These are phyloP conservation scores for Nyssa sinensis DNA, from an alignment of 148 eudicot genomes.

Conservation along the genomic window DNA sequence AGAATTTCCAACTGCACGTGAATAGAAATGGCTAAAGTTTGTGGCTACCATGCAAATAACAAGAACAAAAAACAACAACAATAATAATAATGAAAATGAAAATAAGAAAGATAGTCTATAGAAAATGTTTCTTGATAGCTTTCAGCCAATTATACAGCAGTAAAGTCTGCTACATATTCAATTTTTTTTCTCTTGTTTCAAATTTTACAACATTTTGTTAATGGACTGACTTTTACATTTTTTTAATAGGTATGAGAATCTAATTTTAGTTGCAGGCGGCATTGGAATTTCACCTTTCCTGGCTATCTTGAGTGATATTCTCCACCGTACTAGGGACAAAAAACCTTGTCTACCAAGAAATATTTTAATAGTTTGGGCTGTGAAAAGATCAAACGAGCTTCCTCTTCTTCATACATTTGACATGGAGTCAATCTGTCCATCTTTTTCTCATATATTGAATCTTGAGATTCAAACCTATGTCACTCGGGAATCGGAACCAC, in stretches of 20 bases:
- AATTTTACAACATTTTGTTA: not conserved
- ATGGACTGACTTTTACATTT: not conserved
- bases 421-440: slow-evolving; percentile 52
- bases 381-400: slow-evolving; percentile 63
- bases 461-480: slow-evolving; percentile 76
- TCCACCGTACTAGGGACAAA: slow-evolving; percentile 51
- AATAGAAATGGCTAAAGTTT: too few relatives aligned
- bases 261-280: slow-evolving; percentile 82
- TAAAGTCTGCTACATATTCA: not conserved
- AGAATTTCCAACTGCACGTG: too few relatives aligned
- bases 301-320: slow-evolving; percentile 67
- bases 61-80: too few relatives aligned
- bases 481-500: slow-evolving; percentile 71
- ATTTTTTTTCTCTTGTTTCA: not conserved
- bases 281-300: slow-evolving; percentile 85
- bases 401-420: slow-evolving; percentile 59
- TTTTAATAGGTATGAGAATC: slow-evolving; percentile 60
- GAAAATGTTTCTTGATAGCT: too few relatives aligned
- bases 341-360: slow-evolving; percentile 63
- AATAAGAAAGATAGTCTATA: too few relatives aligned
- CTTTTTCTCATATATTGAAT: slow-evolving; percentile 47
- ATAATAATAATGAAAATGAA: too few relatives aligned
- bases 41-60: too few relatives aligned
- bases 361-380: slow-evolving; percentile 68
- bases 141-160: too few relatives aligned